Conservation (phyloP, 1,139 yeast genomes). For the Komagataea norvegica region DNA sequence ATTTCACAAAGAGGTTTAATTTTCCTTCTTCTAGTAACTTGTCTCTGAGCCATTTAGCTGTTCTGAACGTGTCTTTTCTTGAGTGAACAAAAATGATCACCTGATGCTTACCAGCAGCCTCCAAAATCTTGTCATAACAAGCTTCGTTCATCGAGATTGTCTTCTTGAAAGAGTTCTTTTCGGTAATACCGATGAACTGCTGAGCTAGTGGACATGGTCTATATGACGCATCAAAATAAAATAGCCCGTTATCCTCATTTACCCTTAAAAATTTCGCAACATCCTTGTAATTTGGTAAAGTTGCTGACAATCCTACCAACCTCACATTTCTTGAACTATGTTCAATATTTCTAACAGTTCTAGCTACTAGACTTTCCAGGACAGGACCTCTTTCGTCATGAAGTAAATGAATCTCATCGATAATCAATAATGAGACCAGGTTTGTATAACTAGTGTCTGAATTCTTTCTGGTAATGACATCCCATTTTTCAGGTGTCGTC, state of each 20-base stretch:
- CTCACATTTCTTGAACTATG: constrained; percentile 48
- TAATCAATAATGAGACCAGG: constrained; percentile 67
- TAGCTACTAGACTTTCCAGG: constrained; percentile 77
- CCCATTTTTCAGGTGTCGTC: constrained; percentile 98
- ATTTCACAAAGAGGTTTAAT: constrained; percentile 40
- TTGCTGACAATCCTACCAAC: constrained; percentile 86
- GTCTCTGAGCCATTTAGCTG: constrained; percentile 72
- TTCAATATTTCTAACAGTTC: constrained; percentile 53
- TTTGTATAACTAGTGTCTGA: constrained; percentile 59
- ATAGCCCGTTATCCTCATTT: constrained; percentile 42
- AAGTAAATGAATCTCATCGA: constrained; percentile 89
- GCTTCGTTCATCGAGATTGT: constrained; percentile 86
- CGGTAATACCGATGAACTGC: constrained; percentile 83
- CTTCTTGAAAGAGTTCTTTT: constrained; percentile 74
- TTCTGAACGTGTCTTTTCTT: constrained; percentile 81
- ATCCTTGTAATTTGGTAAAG: constrained; percentile 85
- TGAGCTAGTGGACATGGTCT: constrained; percentile 94
- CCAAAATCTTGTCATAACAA: constrained; percentile 76
- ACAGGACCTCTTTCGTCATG: constrained; percentile 98
- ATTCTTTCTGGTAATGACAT: constrained; percentile 81
- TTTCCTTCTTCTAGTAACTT: constrained; percentile 55
- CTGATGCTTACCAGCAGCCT: constrained; percentile 65
- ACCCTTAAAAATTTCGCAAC: constrained; percentile 82
- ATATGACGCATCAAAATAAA: constrained; percentile 75
- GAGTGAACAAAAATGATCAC: constrained; percentile 91